phyloP scores from a whole-genome alignment of 2,329 filamentous ascomycete genomes.

The Albophoma yamanashiensis region DNA sequence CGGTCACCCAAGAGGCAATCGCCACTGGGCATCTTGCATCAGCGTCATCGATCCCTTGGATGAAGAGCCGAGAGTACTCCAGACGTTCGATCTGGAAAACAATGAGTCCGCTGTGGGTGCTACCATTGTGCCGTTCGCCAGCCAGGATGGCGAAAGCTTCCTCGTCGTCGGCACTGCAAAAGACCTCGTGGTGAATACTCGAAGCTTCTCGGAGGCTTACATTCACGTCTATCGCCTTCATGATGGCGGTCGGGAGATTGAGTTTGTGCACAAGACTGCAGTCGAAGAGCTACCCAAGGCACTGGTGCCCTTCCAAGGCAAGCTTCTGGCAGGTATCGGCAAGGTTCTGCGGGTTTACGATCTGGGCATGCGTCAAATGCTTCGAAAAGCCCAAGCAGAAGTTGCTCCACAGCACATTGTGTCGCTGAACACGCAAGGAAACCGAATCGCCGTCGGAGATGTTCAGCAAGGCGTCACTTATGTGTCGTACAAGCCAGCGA shows the following conservation, averaged over 20 bases:
- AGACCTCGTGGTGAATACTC: constrained; percentile 71
- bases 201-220: constrained; percentile 66
- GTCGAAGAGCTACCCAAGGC: constrained; percentile 82
- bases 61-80: constrained; percentile 58
- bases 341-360: constrained; percentile 80
- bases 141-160: constrained; percentile 81
- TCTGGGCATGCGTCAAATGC: constrained; percentile 80
- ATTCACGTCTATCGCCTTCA: constrained; percentile 89
- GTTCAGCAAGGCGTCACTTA: constrained; percentile 86
- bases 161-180: constrained; percentile 92
- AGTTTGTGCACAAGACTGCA: constrained; percentile 95
- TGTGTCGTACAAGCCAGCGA: constrained; percentile 84
- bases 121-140: constrained; percentile 74
- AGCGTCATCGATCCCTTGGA: constrained; percentile 77
- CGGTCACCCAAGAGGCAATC: constrained; percentile 72
- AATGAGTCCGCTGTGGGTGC: constrained; percentile 90
- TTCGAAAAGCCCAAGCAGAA: constrained; percentile 81
- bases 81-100: constrained; percentile 71
- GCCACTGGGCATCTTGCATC: constrained; percentile 94
- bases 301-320: constrained; percentile 87
- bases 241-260: constrained; percentile 75
- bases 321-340: constrained; percentile 76
- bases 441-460: constrained; percentile 83
- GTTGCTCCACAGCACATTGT: constrained; percentile 77
- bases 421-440: constrained; percentile 80